Percentiles rank a stretch among this genome's conserved stretches.
phyloP scores from a whole-genome alignment of 2,329 filamentous ascomycete genomes.

The Sphaerulina musiva region DNA sequence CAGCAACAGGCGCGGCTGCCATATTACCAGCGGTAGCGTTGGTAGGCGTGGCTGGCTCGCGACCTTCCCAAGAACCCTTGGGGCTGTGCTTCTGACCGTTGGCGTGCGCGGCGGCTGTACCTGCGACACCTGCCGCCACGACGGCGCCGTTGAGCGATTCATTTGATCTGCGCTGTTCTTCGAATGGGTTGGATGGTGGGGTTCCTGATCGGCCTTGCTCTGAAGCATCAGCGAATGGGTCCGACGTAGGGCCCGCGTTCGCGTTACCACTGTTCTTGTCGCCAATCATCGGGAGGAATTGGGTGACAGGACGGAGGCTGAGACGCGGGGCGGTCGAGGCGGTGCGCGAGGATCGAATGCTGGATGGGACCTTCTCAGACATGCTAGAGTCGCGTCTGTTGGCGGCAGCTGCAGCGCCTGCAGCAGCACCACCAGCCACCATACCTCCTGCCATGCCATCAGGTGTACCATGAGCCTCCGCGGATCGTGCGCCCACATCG shows the following conservation, averaged over 20 bases:
- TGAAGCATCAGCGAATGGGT: constrained; percentile 26
- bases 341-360: constrained; percentile 41
- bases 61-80: constrained; percentile 21
- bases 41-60: constrained; percentile 20
- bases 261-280: constrained; percentile 36
- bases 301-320: constrained; percentile 75
- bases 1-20: constrained; percentile 37
- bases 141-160: constrained; percentile 11
- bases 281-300: constrained; percentile 65
- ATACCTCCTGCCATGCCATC: constrained; percentile 1
- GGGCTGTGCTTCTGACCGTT: constrained; percentile 14
- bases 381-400: constrained; percentile 22
- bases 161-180: constrained; percentile 22
- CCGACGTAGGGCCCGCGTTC: constrained; percentile 35
- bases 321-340: constrained; percentile 64
- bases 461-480: constrained; percentile 15
- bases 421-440: constrained; percentile 6
- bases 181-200: constrained; percentile 30
- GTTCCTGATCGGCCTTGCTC: constrained; percentile 30
- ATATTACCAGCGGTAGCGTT: constrained; percentile 29
- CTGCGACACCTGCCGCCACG: constrained; percentile 3
- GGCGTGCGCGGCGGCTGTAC: constrained; percentile 9
- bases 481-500: constrained; percentile 16
- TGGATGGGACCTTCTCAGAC: constrained; percentile 33
- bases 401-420: constrained; percentile 4